phyloP scores from a whole-genome alignment of 2,329 filamentous ascomycete genomes.

The Arthroderma uncinatum region DNA sequence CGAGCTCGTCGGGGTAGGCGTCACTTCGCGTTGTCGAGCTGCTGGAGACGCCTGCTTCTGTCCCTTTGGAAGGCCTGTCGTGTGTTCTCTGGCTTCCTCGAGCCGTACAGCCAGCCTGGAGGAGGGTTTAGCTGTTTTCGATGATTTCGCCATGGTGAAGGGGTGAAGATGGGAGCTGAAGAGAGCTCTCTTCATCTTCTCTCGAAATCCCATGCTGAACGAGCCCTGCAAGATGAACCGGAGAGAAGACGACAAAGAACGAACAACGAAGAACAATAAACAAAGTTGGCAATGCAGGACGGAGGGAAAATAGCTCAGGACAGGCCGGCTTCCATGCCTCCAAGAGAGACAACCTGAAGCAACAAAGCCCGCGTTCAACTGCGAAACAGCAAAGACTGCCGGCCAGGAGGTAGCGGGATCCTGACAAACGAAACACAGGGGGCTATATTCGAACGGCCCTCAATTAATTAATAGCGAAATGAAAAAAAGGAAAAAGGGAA shows the following conservation, averaged over 20 bases:
- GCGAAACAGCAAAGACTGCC: background rate
- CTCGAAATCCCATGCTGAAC: conserved; percentile 12
- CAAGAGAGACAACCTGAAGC: background rate
- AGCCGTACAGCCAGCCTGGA: background rate
- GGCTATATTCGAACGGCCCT: background rate
- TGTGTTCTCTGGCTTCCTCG: background rate
- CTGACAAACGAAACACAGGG: conserved; percentile 1
- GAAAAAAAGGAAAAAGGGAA: background rate
- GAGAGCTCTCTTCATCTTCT: conserved; percentile 16
- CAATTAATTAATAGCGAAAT: background rate
- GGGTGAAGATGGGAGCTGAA: conserved; percentile 6
- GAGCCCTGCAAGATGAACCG: background rate
- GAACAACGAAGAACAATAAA: background rate
- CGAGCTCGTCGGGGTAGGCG: background rate
- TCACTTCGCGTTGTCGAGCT: background rate
- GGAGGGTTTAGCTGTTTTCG: background rate
- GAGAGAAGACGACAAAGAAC: background rate
- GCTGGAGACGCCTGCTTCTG: background rate
- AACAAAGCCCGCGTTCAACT: background rate
- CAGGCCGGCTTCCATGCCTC: background rate
- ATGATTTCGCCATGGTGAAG: background rate
- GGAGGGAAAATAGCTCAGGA: background rate
- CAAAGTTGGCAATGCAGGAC: background rate
- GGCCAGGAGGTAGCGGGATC: too few species aligned
- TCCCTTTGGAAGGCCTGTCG: background rate